Conservation (phyloP, 169 alveolate species). For the Plasmodium vinckei region DNA sequence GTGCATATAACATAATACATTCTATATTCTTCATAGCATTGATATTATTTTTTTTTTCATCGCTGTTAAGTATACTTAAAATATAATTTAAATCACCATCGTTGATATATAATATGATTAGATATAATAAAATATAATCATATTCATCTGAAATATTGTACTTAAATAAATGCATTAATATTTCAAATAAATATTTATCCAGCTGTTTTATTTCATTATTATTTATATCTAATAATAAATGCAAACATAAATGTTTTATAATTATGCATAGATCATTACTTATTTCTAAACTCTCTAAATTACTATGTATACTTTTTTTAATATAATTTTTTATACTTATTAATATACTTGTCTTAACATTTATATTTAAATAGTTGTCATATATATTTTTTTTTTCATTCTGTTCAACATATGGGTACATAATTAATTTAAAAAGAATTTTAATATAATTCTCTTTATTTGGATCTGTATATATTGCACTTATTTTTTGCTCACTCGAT, state of each 20-base stretch:
- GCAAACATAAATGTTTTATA: conserved; percentile 62
- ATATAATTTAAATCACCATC: conserved; percentile 6
- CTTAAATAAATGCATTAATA: conserved; percentile 18
- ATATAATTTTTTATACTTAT: conserved; percentile 66
- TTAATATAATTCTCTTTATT: conserved; percentile 48
- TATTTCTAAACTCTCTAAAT: conserved; percentile 28
- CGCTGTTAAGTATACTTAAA: conserved; percentile 7
- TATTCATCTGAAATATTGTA: conserved; percentile 55
- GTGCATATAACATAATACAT: conserved; percentile 38
- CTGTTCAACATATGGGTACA: conserved; percentile 47
- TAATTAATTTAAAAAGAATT: conserved; percentile 31
- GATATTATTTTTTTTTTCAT: conserved; percentile 27
- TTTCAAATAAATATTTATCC: conserved; percentile 42
- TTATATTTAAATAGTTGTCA: conserved; percentile 29
- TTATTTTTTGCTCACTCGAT: conserved; percentile 25
- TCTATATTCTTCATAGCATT: conserved; percentile 24
- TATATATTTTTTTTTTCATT: conserved; percentile 29
- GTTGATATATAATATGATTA: conserved; percentile 23
- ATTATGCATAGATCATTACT: conserved; percentile 39
- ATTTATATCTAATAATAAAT: conserved; percentile 32
- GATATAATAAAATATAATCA: conserved; percentile 43
- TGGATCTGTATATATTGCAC: conserved; percentile 23
- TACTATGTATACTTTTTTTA: conserved; percentile 62
- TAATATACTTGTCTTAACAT: conserved; percentile 43
- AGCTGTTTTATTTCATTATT: conserved; percentile 44